Evolutionary conservation across 768 basidiomycete genomes (phyloP).

Genomic region (Mrakia hoshinonis): DNA sequence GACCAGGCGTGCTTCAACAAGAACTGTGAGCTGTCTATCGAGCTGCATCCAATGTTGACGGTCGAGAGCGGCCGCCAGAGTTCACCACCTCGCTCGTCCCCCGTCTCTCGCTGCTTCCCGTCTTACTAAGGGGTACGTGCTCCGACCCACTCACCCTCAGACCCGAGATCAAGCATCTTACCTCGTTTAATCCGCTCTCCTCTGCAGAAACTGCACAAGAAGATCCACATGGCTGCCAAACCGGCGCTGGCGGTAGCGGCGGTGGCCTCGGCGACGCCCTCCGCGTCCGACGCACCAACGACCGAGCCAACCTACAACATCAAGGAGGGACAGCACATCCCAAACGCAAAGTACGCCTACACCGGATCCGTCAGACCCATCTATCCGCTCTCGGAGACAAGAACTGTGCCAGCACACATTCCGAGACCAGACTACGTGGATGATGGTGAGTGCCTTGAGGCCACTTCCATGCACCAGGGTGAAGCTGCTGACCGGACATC

Average conservation of each 20-base stretch:
- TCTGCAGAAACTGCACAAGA: slow-evolving; percentile 77
- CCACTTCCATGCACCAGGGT: too few species aligned
- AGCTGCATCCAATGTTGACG: not conserved
- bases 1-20: slow-evolving; percentile 94
- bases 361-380: slow-evolving; percentile 70
- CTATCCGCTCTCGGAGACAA: slow-evolving; percentile 76
- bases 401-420: slow-evolving; percentile 73
- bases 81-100: slow-evolving; percentile 28
- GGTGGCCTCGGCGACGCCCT: slow-evolving; percentile 23
- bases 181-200: slow-evolving; percentile 7
- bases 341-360: slow-evolving; percentile 54
- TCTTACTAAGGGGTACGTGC: slow-evolving; percentile 11
- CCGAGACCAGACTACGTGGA: slow-evolving; percentile 79
- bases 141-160: not conserved
- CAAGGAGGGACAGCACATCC: slow-evolving; percentile 33
- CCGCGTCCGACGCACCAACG: slow-evolving; percentile 31
- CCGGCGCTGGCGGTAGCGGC: too few species aligned
- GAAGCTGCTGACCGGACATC: too few species aligned
- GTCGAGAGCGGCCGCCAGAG: not conserved
- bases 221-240: slow-evolving; percentile 51
- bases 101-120: too few species aligned
- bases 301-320: too few species aligned
- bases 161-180: too few species aligned
- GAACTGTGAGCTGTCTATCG: slow-evolving; percentile 62
- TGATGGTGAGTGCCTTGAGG: slow-evolving; percentile 54